Percentiles rank a stretch among this genome's conserved stretches.
These are phyloP conservation scores for Paramecium tetraurelia DNA, from an alignment of 73 alveolate genomes.

Conservation along the genomic window DNA sequence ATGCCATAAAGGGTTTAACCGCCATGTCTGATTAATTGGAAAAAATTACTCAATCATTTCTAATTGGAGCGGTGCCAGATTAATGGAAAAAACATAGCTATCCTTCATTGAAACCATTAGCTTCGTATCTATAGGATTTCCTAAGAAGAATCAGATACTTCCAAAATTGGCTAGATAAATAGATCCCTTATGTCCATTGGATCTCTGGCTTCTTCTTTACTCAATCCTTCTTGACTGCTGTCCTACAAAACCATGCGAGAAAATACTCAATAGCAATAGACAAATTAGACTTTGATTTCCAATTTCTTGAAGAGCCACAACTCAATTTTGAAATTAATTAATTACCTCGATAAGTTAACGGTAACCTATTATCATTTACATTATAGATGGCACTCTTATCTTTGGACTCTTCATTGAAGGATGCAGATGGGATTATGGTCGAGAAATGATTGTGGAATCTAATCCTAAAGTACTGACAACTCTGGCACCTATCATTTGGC, in stretches of 20 bases:
- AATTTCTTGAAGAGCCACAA: conserved; percentile 76
- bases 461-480: conserved; percentile 78
- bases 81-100: conserved; percentile 77
- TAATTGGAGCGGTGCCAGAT: conserved; percentile 72
- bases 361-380: conserved; percentile 85
- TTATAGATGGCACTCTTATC: conserved; percentile 80
- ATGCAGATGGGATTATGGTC: conserved; percentile 85
- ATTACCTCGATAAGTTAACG: conserved; percentile 87
- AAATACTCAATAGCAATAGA: conserved; percentile 92
- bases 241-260: conserved; percentile 92
- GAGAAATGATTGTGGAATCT: conserved; percentile 63
- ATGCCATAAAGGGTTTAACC: conserved; percentile 78
- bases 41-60: conserved; percentile 72
- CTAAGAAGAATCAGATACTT: background rate
- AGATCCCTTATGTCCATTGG: background rate
- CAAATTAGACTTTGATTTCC: conserved; percentile 80
- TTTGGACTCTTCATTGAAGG: conserved; percentile 85
- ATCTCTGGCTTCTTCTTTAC: background rate
- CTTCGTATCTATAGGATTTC: background rate
- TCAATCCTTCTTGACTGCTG: conserved; percentile 77
- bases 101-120: conserved; percentile 63
- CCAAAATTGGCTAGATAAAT: background rate
- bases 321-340: conserved; percentile 91
- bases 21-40: conserved; percentile 82
- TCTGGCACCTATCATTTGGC: conserved; percentile 90